Evolutionary conservation across 371 early-diverging fungal genomes (phyloP).

Genomic region (Rhizopus delemar): DNA sequence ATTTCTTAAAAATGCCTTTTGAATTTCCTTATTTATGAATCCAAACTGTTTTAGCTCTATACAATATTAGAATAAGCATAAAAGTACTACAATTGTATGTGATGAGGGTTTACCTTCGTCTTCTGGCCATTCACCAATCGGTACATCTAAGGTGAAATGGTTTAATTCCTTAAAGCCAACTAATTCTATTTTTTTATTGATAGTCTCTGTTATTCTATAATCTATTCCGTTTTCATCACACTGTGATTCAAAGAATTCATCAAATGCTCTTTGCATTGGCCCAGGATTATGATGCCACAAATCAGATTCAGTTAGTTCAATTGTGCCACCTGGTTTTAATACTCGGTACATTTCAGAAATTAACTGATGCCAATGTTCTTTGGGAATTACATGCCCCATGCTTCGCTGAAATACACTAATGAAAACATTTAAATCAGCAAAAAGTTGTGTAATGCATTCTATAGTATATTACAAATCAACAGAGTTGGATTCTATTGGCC

Average conservation of each 20-base stretch:
- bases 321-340: slow-evolving; percentile 45
- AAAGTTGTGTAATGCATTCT: neutral
- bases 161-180: slow-evolving; percentile 31
- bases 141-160: slow-evolving; percentile 40
- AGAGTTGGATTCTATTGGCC: slow-evolving; percentile 40
- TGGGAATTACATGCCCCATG: slow-evolving; percentile 39
- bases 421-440: neutral
- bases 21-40: slow-evolving; percentile 51
- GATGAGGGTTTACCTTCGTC: slow-evolving; percentile 27
- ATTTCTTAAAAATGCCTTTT: slow-evolving; percentile 41
- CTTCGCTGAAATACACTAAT: slow-evolving; percentile 46
- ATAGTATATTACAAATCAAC: slow-evolving; percentile 40
- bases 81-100: no score
- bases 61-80: neutral
- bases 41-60: slow-evolving; percentile 55
- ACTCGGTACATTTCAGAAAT: slow-evolving; percentile 42
- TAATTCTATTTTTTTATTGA: slow-evolving; percentile 25
- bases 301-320: slow-evolving; percentile 47
- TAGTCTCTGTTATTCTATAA: slow-evolving; percentile 31
- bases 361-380: slow-evolving; percentile 40
- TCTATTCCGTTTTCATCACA: slow-evolving; percentile 39
- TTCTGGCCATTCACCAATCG: slow-evolving; percentile 53
- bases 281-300: slow-evolving; percentile 51
- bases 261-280: slow-evolving; percentile 47
- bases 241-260: slow-evolving; percentile 38